phyloP scores from a whole-genome alignment of 2,329 filamentous ascomycete genomes.

The Neofusicoccum kwambonambiense region DNA sequence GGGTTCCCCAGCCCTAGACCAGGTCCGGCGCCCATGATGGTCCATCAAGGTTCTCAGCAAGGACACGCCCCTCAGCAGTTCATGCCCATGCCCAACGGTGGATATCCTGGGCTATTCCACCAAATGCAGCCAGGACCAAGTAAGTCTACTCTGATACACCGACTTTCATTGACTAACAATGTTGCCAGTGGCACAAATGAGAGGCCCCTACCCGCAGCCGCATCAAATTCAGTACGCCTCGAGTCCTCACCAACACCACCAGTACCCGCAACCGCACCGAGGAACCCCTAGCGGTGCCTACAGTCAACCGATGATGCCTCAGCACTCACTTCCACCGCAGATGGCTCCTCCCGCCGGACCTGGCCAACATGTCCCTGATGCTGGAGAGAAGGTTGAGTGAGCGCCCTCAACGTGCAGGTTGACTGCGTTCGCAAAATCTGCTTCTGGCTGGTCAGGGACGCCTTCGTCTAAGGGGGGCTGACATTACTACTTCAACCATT shows the following conservation, averaged over 20 bases:
- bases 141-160: conserved; percentile 50
- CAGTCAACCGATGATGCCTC: conserved; percentile 43
- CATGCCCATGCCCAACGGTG: conserved; percentile 72
- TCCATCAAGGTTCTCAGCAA: conserved; percentile 89
- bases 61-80: conserved; percentile 69
- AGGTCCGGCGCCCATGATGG: conserved; percentile 82
- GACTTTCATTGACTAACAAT: conserved; percentile 22
- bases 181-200: conserved; percentile 39
- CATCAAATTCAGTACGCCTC: conserved; percentile 41
- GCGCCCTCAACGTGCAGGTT: not conserved
- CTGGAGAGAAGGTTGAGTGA: conserved; percentile 17
- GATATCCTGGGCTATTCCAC: conserved; percentile 71
- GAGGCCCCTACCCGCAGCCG: conserved; percentile 38
- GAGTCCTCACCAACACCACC: conserved; percentile 39
- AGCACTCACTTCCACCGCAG: conserved; percentile 39
- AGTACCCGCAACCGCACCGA: conserved; percentile 39
- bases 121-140: conserved; percentile 71
- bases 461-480: not conserved
- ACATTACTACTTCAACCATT: conserved; percentile 20
- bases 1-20: conserved; percentile 89
- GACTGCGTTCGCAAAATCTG: not conserved
- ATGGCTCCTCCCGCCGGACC: conserved; percentile 23
- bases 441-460: not conserved
- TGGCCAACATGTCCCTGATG: conserved; percentile 13
- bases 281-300: conserved; percentile 42